These are phyloP conservation scores for Nakaseomyces glabratus DNA, from an alignment of 1,139 yeast species.

Conservation along the genomic window DNA sequence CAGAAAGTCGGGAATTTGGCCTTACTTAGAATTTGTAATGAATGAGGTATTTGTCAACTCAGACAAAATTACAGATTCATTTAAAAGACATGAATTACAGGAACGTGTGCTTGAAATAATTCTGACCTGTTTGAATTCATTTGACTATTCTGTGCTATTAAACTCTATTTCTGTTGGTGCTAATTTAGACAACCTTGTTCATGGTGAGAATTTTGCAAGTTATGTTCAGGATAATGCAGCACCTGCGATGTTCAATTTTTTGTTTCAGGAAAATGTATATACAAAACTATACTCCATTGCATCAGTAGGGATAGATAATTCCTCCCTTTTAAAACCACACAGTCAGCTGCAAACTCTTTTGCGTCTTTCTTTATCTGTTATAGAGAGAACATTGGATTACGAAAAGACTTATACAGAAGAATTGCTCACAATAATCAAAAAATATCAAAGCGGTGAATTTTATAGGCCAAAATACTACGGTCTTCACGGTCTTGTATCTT, in stretches of 20 bases:
- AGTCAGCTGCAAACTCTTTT: slow-evolving; percentile 32
- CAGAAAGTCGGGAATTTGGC: slow-evolving; percentile 66
- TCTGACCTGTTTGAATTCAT: slow-evolving; percentile 43
- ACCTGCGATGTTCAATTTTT: slow-evolving; percentile 49
- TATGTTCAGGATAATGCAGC: slow-evolving; percentile 57
- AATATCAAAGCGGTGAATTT: slow-evolving; percentile 26
- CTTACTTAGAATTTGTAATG: slow-evolving; percentile 65
- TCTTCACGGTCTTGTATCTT: slow-evolving; percentile 52
- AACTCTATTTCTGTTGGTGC: slow-evolving; percentile 43
- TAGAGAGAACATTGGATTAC: slow-evolving; percentile 42
- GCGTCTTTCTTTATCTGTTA: slow-evolving; percentile 37
- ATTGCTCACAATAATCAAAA: slow-evolving; percentile 36
- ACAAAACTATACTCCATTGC: slow-evolving; percentile 48
- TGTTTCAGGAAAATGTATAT: slow-evolving; percentile 53
- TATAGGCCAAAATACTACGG: slow-evolving; percentile 47
- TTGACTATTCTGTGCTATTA: slow-evolving; percentile 56
- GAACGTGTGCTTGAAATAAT: slow-evolving; percentile 44
- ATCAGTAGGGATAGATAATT: slow-evolving; percentile 46
- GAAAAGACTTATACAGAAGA: slow-evolving; percentile 51
- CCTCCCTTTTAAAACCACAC: slow-evolving; percentile 33
- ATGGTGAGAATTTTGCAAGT: slow-evolving; percentile 33
- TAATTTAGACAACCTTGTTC: slow-evolving; percentile 44
- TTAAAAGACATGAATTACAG: slow-evolving; percentile 44
- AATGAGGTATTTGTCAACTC: slow-evolving; percentile 54
- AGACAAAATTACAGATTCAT: slow-evolving; percentile 17